A percentile compares a stretch with the other conserved stretches of the same genome.
Conservation (phyloP, 1,139 yeast species). For the Maudiozyma humilis region DNA sequence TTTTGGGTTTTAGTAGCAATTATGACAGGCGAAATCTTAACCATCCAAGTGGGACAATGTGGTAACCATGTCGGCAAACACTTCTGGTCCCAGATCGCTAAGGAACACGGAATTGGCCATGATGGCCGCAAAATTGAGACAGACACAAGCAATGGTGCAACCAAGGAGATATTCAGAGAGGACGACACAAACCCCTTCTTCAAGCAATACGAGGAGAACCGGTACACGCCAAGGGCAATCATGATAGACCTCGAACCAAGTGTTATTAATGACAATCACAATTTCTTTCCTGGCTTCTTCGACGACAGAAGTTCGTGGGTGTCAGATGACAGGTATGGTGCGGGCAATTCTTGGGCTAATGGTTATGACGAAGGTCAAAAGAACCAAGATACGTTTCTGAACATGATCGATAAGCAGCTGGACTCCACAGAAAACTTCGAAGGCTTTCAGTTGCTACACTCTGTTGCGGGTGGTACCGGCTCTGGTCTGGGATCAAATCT, state of each 20-base stretch:
- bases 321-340: slow-evolving; percentile 77
- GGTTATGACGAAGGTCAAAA: slow-evolving; percentile 74
- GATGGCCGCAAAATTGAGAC: slow-evolving; percentile 46
- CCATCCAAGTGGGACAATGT: slow-evolving; percentile 74
- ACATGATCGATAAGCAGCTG: slow-evolving; percentile 80
- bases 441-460: slow-evolving; percentile 84
- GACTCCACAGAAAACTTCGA: slow-evolving; percentile 87
- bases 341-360: slow-evolving; percentile 93
- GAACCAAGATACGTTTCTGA: slow-evolving; percentile 63
- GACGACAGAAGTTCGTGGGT: slow-evolving; percentile 78
- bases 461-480: slow-evolving; percentile 99
- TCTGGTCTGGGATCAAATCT: slow-evolving; percentile 86
- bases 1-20: too few species aligned
- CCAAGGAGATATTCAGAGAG: slow-evolving; percentile 36
- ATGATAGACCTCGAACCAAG: slow-evolving; percentile 87
- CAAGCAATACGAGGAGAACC: slow-evolving; percentile 63
- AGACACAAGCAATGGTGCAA: slow-evolving; percentile 20
- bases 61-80: slow-evolving; percentile 93
- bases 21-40: slow-evolving; percentile 47
- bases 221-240: slow-evolving; percentile 82
- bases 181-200: slow-evolving; percentile 83
- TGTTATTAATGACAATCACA: slow-evolving; percentile 60
- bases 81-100: slow-evolving; percentile 85
- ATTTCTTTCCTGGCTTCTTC: slow-evolving; percentile 55
- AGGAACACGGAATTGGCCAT: slow-evolving; percentile 73